Base-by-base conservation (phyloP, 345 rosid species). In the Murraya paniculata region DNA sequence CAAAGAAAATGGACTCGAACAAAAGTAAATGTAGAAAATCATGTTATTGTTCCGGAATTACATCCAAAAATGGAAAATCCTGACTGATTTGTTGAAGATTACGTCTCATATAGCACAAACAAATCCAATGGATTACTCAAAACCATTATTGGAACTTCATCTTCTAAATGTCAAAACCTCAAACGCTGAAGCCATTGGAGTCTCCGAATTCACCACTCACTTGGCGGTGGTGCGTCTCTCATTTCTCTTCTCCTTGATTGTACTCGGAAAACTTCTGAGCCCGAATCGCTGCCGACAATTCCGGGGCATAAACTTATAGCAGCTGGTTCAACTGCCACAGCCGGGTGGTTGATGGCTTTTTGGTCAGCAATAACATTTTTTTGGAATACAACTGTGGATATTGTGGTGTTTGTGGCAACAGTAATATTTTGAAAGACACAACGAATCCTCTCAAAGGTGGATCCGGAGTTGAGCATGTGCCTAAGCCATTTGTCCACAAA, bases 141-240 rank as follows among this genome's bases (percentile, higher is more conserved):
- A 89, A 66, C 98, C 97, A 22, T 74, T 90, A 53, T 94, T 97
- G 97, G 93, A 94, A 72, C 78, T 93, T 59, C 98, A 93, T 82
- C 56, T 94, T 68, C 90, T 94, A 39, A 89, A 94, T 64, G 66
- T 91, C 6, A 87, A 75, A 80, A 92, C 94, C 22, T 80, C 87
- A 0, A 90, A 93, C 25, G 95, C 98, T 1, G 90, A 90, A 81
- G 86, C 93, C 21, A 72, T 81, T 1, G 87, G 79, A 38, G 72
- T 91, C 72, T 84, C 21, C 71, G 90, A 64, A 59, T 87, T 39
- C 95, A 90, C 84, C 95, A 93, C 81, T 90, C 92, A 1, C 19
- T 91, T 0, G 91, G 97, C 1, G 91, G 91, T 4, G 89, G 90
- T 53, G 81, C 80, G 62, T 93, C 94, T 39, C 90, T 91, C 19